These are phyloP conservation scores for Tuber melanosporum DNA, from an alignment of 495 filamentous ascomycete genomes.

Conservation along the genomic window DNA sequence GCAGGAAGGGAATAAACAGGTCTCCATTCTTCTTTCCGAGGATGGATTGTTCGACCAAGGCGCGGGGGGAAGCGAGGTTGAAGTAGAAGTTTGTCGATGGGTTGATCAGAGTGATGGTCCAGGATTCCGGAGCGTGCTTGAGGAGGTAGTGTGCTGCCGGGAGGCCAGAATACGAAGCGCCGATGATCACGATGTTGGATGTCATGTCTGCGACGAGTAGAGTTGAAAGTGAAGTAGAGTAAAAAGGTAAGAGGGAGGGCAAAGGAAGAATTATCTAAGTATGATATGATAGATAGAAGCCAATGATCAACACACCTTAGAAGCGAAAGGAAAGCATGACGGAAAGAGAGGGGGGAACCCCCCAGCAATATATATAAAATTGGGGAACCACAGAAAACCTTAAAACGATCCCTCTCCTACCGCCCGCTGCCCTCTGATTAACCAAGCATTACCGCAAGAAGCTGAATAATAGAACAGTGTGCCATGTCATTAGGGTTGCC, in stretches of 20 bases:
- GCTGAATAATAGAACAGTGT: too few relatives aligned
- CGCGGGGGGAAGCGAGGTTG: slow-evolving; percentile 53
- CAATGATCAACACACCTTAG: background rate
- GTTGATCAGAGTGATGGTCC: slow-evolving; percentile 45
- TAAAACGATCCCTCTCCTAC: background rate
- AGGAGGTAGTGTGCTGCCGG: slow-evolving; percentile 51
- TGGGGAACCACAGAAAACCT: background rate
- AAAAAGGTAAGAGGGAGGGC: background rate
- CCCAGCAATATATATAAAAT: background rate
- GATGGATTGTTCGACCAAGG: slow-evolving; percentile 46
- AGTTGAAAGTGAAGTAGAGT: background rate
- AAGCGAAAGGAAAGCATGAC: background rate
- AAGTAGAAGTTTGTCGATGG: slow-evolving; percentile 54
- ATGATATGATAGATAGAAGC: background rate
- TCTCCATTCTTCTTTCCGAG: slow-evolving; percentile 44
- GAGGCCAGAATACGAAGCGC: slow-evolving; percentile 51
- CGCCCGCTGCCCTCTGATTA: background rate
- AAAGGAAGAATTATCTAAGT: background rate
- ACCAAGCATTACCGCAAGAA: background rate
- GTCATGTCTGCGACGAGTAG: background rate
- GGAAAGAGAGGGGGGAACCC: too few relatives aligned
- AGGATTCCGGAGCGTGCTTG: slow-evolving; percentile 43
- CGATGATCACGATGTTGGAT: slow-evolving; percentile 49
- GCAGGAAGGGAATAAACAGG: slow-evolving; percentile 47
- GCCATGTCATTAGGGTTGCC: too few relatives aligned